Base-by-base conservation (phyloP, 2,329 filamentous ascomycete species). In the Cladorrhinum sp. region DNA sequence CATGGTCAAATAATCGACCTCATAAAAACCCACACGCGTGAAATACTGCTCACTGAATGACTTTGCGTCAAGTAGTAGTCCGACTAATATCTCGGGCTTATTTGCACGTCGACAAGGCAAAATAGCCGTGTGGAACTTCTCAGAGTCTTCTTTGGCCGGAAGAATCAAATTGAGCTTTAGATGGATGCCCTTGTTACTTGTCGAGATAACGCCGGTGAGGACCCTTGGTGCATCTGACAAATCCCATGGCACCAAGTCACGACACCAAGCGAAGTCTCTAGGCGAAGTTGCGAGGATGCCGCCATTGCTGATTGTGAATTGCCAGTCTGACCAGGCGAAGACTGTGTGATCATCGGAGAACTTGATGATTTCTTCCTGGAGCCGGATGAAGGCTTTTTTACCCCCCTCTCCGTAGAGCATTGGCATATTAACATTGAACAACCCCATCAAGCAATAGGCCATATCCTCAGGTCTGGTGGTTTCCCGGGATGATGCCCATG, bases 341-440 rank as follows among this genome's bases (percentile, higher is more conserved):
- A 61, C 57, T 16, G 45, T 52, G 22, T 61, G 59, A 48, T 61
- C 59, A 7, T 54, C 53, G n/a, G 53, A 57, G n/a, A 36, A 13
- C 49, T 54, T 57, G 54, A 61, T 50, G 16, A 61, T 57, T 49
- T 61, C 54, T 49, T 61, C 59, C 38, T 60, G 58, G 12, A 60
- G 45, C 16, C 58, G 52, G 13, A 57, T 13, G 27, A 60, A 60
- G 6, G 58, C 59, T 36, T 41, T 24, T n/a, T 50, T 5, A 0
- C 70, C 71, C 13, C 59, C 59, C 24, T 61, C 59, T 16, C 58
- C 57, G 23, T 59, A 59, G 2, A 59, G 18, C 18, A 59, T 51
- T 2, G 57, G 57, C 57, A 57, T 61, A 20, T 57, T 57, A n/a
- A 61, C 59, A 32, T 57, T 49, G 36, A 61, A 61, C 6, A 61